Base-by-base conservation (phyloP, 2,329 filamentous ascomycete species). In the Penicillium verrucosum region DNA sequence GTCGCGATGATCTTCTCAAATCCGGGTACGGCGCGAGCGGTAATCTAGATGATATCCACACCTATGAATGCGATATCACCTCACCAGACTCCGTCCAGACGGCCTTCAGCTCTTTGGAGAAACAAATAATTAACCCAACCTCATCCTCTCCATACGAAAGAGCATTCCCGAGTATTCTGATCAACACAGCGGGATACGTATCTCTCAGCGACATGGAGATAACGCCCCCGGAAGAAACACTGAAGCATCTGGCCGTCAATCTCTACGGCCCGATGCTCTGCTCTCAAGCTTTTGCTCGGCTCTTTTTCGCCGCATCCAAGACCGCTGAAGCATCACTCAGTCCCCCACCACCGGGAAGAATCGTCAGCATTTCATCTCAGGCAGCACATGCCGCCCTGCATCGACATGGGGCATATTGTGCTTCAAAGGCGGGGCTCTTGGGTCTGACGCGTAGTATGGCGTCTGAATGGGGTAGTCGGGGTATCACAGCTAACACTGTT, bases 61-160 rank as follows among this genome's bases (percentile, higher is more conserved):
- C 71, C 4, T 73, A 75, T 37, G 70, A 73, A 67, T 81, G 78
- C 68, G 80, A 82, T 60, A 76, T 82, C 57, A 79, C 79, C 1
- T 76, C 76, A 1, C 67, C 77, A 16, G 71, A 77, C 6, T 77
- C 78, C 0, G 78, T 85, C 2, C 70, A 74, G 18, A 68, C 72
- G 2, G 77, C 74, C 0, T 80, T 80, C 30, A 63, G 69, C 4
- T 61, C 68, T 0, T 55, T 82, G 12, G 47, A 69, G 3, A 71
- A 73, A 3, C 60, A 68, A 9, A 50, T 63, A 14, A 49, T 65
- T 2, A 30, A 53, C 2, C 60, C 60, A 1, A 34, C 37, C 0
- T 56, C 61, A 8, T 56, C 63, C 2, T 42, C 58, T 3, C 3
- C 42, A 1, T 11, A 48, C 0, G 69, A 75, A 4, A 46, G 63